A percentile compares a stretch with the other conserved stretches of the same genome.
These are phyloP conservation scores for Botrytis galanthina DNA, from an alignment of 2,329 filamentous ascomycete species.

Conservation along the genomic window DNA sequence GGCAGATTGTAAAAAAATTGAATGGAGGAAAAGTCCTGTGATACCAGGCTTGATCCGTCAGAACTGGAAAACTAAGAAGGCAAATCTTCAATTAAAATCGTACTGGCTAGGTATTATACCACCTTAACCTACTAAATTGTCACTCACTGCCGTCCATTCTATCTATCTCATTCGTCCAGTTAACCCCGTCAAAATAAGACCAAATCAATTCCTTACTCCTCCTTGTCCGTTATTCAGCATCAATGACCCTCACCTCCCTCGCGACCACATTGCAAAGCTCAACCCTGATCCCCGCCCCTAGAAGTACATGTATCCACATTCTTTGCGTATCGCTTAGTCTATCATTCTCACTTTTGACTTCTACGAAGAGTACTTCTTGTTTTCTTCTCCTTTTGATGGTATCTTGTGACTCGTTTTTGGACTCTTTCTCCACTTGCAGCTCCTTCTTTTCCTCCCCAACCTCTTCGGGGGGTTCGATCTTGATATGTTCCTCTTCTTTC, in stretches of 20 bases:
- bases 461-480: neutral
- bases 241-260: conserved; percentile 35
- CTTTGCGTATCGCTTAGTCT: conserved; percentile 92
- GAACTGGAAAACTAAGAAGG: neutral
- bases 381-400: conserved; percentile 16
- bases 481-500: neutral
- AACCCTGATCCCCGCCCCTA: conserved; percentile 78
- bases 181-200: neutral
- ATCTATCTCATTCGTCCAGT: neutral
- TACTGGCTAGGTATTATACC: neutral
- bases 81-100: neutral
- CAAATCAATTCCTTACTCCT: neutral
- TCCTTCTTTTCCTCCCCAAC: neutral
- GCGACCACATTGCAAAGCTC: conserved; percentile 67
- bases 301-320: conserved; percentile 93
- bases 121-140: neutral
- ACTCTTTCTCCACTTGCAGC: neutral
- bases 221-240: conserved; percentile 22
- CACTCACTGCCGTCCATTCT: neutral
- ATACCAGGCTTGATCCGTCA: neutral
- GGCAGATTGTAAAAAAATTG: neutral
- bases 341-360: conserved; percentile 66
- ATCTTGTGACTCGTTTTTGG: neutral
- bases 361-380: conserved; percentile 33
- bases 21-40: neutral